Evolutionary conservation across 192 early-diverging fungal genomes (phyloP).

Genomic region (Entomortierella beljakovae): DNA sequence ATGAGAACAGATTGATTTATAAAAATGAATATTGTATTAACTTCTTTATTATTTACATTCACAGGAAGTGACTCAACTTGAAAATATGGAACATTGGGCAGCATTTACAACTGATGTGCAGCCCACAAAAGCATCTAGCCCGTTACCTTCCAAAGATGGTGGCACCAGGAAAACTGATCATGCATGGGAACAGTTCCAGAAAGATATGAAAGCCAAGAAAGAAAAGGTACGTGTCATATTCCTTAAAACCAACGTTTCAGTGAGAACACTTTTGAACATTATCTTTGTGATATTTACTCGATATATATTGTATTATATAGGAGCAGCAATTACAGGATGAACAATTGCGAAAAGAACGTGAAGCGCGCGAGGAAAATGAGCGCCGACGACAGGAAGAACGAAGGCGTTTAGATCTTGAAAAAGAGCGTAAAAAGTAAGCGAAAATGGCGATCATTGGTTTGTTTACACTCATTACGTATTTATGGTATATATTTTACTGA

Average conservation of each 20-base stretch:
- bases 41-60: neutral
- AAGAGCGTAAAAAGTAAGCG: slow-evolving; percentile 30
- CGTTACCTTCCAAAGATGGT: slow-evolving; percentile 3
- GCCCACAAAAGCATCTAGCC: slow-evolving; percentile 12
- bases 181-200: slow-evolving; percentile 37
- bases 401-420: slow-evolving; percentile 14
- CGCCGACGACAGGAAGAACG: slow-evolving; percentile 21
- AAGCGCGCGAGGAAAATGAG: slow-evolving; percentile 37
- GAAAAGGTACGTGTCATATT: slow-evolving; percentile 25
- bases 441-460: neutral
- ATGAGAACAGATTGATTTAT: too few species aligned
- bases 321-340: slow-evolving; percentile 33
- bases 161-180: slow-evolving; percentile 7
- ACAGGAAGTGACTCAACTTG: slow-evolving; percentile 25
- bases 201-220: slow-evolving; percentile 36
- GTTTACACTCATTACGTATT: too few species aligned
- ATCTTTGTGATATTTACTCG: too few species aligned
- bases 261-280: too few species aligned
- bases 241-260: too few species aligned
- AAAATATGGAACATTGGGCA: slow-evolving; percentile 46
- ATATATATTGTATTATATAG: too few species aligned
- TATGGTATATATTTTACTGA: too few species aligned
- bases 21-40: neutral
- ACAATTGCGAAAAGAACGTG: slow-evolving; percentile 26
- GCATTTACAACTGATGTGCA: slow-evolving; percentile 25